Conservation (phyloP, 208 protist genomes). For the Blastocrithidia nonstop region DNA sequence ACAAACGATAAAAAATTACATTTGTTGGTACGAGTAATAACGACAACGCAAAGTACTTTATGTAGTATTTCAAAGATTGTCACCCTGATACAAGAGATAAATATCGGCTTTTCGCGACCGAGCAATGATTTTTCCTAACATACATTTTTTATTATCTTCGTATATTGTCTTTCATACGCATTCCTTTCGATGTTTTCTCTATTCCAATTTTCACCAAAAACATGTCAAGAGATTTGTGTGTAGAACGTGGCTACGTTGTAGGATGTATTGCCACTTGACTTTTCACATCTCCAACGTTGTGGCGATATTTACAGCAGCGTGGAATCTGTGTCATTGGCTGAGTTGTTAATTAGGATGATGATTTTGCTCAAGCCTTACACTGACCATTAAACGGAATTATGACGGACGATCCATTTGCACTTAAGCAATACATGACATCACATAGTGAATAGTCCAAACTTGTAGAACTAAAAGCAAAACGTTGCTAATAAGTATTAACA, state of each 20-base stretch:
- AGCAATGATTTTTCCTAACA: conserved; percentile 20
- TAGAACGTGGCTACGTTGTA: conserved; percentile 8
- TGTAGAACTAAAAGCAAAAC: too few relatives aligned
- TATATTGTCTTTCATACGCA: conserved; percentile 30
- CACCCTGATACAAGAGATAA: conserved; percentile 16
- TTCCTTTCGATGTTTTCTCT: conserved; percentile 60
- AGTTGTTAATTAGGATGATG: conserved; percentile 54
- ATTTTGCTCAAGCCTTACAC: conserved; percentile 28
- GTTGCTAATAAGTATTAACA: too few relatives aligned
- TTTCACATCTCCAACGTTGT: conserved; percentile 38
- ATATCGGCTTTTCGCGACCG: conserved; percentile 39
- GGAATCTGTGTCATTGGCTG: conserved; percentile 56
- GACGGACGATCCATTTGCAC: conserved; percentile 34
- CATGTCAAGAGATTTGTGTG: conserved; percentile 11
- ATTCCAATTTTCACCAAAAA: conserved; percentile 44
- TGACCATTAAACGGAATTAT: conserved; percentile 64
- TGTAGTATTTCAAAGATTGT: conserved; percentile 25
- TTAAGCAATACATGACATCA: conserved; percentile 3
- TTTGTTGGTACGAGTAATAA: conserved; percentile 54
- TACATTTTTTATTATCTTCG: conserved; percentile 47
- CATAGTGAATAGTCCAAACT: conserved; percentile 1
- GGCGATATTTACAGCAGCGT: conserved; percentile 51
- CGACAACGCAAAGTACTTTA: conserved; percentile 26
- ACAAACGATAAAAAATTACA: conserved; percentile 25
- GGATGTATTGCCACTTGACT: conserved; percentile 11